Percentiles rank a stretch among this genome's conserved stretches.
Conservation (phyloP, 306 rosid species). For the Ziziphus jujuba region DNA sequence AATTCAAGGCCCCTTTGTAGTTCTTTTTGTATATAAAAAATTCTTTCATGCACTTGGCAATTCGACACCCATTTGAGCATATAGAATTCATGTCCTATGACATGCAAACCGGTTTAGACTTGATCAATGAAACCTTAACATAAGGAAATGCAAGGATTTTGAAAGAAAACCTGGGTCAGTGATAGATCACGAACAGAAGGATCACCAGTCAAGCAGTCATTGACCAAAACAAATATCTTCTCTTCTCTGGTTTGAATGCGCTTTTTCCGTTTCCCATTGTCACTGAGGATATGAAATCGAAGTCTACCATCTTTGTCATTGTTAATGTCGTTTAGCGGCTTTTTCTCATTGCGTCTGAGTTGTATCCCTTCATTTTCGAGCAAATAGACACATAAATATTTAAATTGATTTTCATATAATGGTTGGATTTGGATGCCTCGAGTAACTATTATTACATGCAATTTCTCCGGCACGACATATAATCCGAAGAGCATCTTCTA, state of each 20-base stretch:
- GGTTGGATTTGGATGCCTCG: conserved; percentile 8
- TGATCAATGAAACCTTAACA: conserved; percentile 20
- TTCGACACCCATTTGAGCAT: conserved; percentile 93
- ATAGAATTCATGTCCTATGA: conserved; percentile 81
- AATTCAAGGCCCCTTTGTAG: conserved; percentile 71
- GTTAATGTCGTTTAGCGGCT: conserved; percentile 77
- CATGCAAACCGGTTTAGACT: conserved; percentile 29
- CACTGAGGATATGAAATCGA: conserved; percentile 77
- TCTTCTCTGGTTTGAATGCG: conserved; percentile 96
- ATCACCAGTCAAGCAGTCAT: conserved; percentile 97
- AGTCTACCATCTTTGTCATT: conserved; percentile 88
- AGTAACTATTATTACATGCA: conserved; percentile 70
- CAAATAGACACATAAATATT: conserved; percentile 27
- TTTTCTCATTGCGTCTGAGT: conserved; percentile 96
- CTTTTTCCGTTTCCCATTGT: conserved; percentile 77
- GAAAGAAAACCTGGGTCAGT: conserved; percentile 69
- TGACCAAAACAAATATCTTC: conserved; percentile 77
- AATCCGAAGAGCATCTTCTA: conserved; percentile 77
- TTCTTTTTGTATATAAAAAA: conserved; percentile 76
- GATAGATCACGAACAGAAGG: conserved; percentile 84
- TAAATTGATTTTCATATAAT: conserved; percentile 22
- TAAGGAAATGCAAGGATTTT: conserved; percentile 26
- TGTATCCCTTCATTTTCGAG: conserved; percentile 77
- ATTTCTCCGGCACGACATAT: conserved; percentile 85
- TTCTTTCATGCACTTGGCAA: conserved; percentile 94